Evolutionary conservation across 768 basidiomycete genomes (phyloP).

Genomic region (Lentinula sp.): DNA sequence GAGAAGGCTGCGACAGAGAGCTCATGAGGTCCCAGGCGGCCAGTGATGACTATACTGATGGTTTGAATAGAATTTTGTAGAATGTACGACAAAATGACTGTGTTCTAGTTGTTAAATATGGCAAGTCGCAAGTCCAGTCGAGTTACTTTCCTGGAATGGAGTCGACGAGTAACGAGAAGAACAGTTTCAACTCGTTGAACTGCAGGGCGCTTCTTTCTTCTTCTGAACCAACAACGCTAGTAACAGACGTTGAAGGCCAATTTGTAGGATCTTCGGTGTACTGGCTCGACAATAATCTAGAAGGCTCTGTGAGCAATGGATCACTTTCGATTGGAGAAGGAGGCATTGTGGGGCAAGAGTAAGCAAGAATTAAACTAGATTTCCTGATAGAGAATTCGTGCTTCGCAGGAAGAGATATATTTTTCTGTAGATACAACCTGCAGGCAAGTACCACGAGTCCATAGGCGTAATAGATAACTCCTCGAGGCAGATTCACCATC

Average conservation of each 20-base stretch:
- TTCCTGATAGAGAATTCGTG: background rate
- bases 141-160: constrained; percentile 47
- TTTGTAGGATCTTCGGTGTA: constrained; percentile 9
- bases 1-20: constrained; percentile 69
- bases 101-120: background rate
- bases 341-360: background rate
- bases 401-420: background rate
- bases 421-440: background rate
- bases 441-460: background rate
- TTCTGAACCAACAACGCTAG: constrained; percentile 13
- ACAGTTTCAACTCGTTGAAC: constrained; percentile 24
- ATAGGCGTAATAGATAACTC: background rate
- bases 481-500: background rate
- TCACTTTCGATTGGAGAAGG: constrained; percentile 21
- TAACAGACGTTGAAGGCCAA: constrained; percentile 10
- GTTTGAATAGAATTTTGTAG: constrained; percentile 75
- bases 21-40: constrained; percentile 63
- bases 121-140: background rate
- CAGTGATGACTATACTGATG: constrained; percentile 53
- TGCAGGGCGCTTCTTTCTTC: constrained; percentile 20
- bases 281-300: background rate
- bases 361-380: background rate
- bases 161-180: constrained; percentile 45
- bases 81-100: constrained; percentile 65
- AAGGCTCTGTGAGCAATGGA: constrained; percentile 18